Evolutionary conservation across 106 monocot genomes (phyloP).

Genomic region (Dendrobium officinale): DNA sequence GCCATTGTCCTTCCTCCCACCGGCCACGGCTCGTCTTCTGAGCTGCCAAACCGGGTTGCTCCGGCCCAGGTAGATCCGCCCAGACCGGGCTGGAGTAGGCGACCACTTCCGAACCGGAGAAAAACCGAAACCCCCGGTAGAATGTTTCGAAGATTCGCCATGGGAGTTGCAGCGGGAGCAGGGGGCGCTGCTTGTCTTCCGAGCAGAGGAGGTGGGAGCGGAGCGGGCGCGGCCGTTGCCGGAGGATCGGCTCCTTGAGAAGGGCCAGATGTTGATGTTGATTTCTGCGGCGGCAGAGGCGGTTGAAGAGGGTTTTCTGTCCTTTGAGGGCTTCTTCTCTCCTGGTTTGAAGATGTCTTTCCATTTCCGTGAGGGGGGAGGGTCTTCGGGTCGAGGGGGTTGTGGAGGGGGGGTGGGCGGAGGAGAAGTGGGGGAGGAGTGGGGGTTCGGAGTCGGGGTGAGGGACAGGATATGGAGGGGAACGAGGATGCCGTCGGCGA

Average conservation of each 20-base stretch:
- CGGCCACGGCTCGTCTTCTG: neutral
- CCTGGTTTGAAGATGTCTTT: conserved; percentile 19
- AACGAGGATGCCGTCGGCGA: conserved; percentile 35
- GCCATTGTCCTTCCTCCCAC: neutral
- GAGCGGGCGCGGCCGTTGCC: neutral
- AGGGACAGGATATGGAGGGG: conserved; percentile 1
- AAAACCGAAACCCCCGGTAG: neutral
- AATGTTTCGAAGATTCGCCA: conserved; percentile 7
- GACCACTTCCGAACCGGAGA: neutral
- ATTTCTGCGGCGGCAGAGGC: conserved; percentile 14
- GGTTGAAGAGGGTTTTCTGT: neutral
- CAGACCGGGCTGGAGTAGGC: neutral
- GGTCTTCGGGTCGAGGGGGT: neutral
- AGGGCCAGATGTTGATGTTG: conserved; percentile 36
- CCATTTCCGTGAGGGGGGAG: conserved; percentile 21
- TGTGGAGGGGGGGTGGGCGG: neutral
- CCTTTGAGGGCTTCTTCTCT: conserved; percentile 11
- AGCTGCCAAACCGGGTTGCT: conserved; percentile 22
- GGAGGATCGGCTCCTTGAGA: conserved; percentile 29
- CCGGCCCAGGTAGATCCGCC: conserved; percentile 13
- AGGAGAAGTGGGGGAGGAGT: neutral
- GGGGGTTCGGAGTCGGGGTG: neutral
- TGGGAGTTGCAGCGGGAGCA: conserved; percentile 31
- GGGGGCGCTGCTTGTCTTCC: conserved; percentile 13
- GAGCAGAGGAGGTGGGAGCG: neutral